phyloP scores from a whole-genome alignment of 345 rosid species.

The Noccaea bulbosa region DNA sequence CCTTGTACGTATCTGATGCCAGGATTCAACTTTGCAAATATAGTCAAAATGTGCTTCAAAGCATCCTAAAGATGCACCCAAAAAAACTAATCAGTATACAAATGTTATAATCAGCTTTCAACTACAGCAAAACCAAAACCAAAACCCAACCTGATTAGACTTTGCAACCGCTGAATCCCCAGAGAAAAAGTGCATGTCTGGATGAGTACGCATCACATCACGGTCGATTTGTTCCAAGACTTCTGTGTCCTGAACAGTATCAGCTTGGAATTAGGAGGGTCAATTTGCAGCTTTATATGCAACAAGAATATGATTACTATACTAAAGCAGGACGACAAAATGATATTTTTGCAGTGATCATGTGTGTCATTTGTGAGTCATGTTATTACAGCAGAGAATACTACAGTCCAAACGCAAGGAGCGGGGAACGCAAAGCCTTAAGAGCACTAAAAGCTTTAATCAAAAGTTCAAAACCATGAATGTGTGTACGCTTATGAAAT shows the following conservation, averaged over 20 bases:
- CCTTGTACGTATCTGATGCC: slow-evolving; percentile 99
- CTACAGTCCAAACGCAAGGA: slow-evolving; percentile 12
- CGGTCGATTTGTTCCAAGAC: slow-evolving; percentile 92
- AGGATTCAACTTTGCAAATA: slow-evolving; percentile 95
- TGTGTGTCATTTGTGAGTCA: neutral
- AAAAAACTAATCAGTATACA: neutral
- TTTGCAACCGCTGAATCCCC: slow-evolving; percentile 80
- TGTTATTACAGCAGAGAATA: slow-evolving; percentile 1
- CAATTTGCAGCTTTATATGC: slow-evolving; percentile 20
- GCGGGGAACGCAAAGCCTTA: slow-evolving; percentile 4
- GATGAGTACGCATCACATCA: slow-evolving; percentile 97
- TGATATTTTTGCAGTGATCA: neutral
- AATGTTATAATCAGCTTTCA: slow-evolving; percentile 12
- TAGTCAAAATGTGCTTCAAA: slow-evolving; percentile 66
- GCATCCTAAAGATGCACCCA: slow-evolving; percentile 64
- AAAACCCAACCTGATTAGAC: slow-evolving; percentile 71
- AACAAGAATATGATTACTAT: neutral
- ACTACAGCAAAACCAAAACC: slow-evolving; percentile 27
- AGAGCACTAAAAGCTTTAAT: slow-evolving; percentile 11
- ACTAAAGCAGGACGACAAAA: slow-evolving; percentile 20
- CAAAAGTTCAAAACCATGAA: neutral
- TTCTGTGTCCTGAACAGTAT: slow-evolving; percentile 73
- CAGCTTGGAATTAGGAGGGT: slow-evolving; percentile 21
- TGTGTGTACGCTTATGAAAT: neutral
- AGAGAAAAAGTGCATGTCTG: slow-evolving; percentile 91